Evolutionary conservation across 164 flowering plant species (phyloP).

Genomic region (Malania oleifera): DNA sequence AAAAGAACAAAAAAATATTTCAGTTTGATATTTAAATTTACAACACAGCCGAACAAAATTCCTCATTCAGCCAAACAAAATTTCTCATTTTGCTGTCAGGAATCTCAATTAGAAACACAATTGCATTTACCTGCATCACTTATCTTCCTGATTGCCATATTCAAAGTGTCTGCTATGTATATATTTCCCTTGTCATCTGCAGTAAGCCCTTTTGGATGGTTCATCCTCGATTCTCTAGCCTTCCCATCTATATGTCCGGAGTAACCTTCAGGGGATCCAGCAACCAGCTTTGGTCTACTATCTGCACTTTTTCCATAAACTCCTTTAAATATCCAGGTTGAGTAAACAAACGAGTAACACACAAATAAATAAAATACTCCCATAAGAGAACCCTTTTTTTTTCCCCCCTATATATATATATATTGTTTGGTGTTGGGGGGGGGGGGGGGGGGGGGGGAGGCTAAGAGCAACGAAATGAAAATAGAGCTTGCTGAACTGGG

Average conservation of each 20-base stretch:
- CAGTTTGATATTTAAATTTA: too few species aligned
- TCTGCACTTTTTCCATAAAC: constrained; percentile 39
- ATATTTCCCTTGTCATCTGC: constrained; percentile 87
- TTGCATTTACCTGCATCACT: constrained; percentile 66
- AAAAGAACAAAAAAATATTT: too few species aligned
- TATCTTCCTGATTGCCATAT: constrained; percentile 93
- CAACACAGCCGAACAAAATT: too few species aligned
- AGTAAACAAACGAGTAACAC: background rate
- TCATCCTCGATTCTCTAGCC: constrained; percentile 78
- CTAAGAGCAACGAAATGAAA: background rate
- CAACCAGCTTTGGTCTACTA: constrained; percentile 76
- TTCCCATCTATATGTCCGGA: constrained; percentile 93
- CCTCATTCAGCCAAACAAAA: too few species aligned
- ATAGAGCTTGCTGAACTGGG: too few species aligned
- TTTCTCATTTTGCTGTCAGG: background rate
- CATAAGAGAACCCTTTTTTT: background rate
- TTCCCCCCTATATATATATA: too few species aligned
- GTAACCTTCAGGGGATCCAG: constrained; percentile 90
- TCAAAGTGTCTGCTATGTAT: constrained; percentile 82
- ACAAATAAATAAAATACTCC: background rate
- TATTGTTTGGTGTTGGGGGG: too few species aligned
- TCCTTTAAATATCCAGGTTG: too few species aligned
- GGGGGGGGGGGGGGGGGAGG: background rate
- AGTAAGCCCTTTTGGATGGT: constrained; percentile 80
- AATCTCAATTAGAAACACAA: background rate